Evolutionary conservation across 78 protist genomes (phyloP).

Genomic region (Dictyostelium brefeldianum): DNA sequence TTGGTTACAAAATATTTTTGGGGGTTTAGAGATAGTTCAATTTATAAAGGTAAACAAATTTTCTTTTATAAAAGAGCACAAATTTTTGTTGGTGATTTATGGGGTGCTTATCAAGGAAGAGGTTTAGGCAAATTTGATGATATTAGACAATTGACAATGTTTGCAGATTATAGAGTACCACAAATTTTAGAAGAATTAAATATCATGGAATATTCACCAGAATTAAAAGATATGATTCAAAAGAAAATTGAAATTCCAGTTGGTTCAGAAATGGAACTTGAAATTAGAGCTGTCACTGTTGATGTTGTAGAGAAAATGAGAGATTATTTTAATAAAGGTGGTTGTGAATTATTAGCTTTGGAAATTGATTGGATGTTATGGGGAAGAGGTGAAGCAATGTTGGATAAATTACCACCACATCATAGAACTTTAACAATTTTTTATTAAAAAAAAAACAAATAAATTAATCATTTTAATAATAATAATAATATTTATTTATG

Average conservation of each 20-base stretch:
- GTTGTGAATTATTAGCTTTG: conserved; percentile 48
- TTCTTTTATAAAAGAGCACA: conserved; percentile 95
- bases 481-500: neutral
- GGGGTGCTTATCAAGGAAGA: conserved; percentile 89
- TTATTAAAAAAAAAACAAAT: conserved; percentile 33
- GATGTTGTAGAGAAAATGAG: conserved; percentile 73
- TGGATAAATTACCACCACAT: conserved; percentile 82
- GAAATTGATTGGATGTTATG: conserved; percentile 87
- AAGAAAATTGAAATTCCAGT: conserved; percentile 41
- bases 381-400: conserved; percentile 82
- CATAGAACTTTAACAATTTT: conserved; percentile 81
- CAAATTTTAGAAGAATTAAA: conserved; percentile 69
- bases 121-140: conserved; percentile 90
- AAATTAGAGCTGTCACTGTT: conserved; percentile 83
- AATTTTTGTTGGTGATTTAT: conserved; percentile 94
- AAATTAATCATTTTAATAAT: neutral
- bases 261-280: conserved; percentile 84
- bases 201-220: conserved; percentile 50
- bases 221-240: conserved; percentile 26
- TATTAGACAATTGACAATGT: conserved; percentile 91
- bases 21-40: conserved; percentile 82
- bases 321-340: conserved; percentile 43
- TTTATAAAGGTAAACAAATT: conserved; percentile 71
- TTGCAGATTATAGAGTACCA: conserved; percentile 93
- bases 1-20: conserved; percentile 60